Conservation (phyloP, 352 stramenopile species). For the Phytophthora sp. region DNA sequence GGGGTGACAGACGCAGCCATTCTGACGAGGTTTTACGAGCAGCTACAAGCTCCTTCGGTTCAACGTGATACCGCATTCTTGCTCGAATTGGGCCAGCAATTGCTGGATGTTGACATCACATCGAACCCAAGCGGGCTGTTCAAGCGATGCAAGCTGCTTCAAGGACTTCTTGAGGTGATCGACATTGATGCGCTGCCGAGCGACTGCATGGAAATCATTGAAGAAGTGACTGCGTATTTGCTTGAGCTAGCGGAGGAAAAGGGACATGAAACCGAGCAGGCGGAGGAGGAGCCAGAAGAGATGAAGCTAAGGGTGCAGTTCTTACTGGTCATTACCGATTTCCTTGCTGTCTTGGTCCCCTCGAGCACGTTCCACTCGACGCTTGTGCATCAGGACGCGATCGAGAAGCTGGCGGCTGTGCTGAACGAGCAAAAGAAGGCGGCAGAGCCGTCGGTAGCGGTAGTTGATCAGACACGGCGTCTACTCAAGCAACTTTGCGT, state of each 20-base stretch:
- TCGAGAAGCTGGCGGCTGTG: constrained; percentile 59
- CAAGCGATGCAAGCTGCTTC: constrained; percentile 71
- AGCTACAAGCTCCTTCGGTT: constrained; percentile 55
- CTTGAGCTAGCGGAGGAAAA: constrained; percentile 42
- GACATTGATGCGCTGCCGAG: constrained; percentile 48
- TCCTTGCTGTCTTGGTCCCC: constrained; percentile 45
- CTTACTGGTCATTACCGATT: constrained; percentile 46
- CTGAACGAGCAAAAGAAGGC: constrained; percentile 55
- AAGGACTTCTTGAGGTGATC: constrained; percentile 55
- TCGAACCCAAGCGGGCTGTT: constrained; percentile 61
- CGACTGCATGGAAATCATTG: constrained; percentile 65
- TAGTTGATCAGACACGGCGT: constrained; percentile 44
- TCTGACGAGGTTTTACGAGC: constrained; percentile 63
- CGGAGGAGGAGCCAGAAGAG: constrained; percentile 24
- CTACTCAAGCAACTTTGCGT: constrained; percentile 66
- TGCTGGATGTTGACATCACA: constrained; percentile 69
- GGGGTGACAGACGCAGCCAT: constrained; percentile 52
- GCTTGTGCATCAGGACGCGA: constrained; percentile 58
- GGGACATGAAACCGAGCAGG: constrained; percentile 20
- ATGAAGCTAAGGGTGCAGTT: constrained; percentile 25
- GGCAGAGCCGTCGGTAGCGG: constrained; percentile 27
- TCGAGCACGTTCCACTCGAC: constrained; percentile 47
- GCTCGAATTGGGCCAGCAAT: constrained; percentile 65
- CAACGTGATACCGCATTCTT: constrained; percentile 71
- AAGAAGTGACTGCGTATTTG: constrained; percentile 65